Evolutionary conservation across 2,329 filamentous ascomycete genomes (phyloP).

Genomic region (Penicillium sp.): DNA sequence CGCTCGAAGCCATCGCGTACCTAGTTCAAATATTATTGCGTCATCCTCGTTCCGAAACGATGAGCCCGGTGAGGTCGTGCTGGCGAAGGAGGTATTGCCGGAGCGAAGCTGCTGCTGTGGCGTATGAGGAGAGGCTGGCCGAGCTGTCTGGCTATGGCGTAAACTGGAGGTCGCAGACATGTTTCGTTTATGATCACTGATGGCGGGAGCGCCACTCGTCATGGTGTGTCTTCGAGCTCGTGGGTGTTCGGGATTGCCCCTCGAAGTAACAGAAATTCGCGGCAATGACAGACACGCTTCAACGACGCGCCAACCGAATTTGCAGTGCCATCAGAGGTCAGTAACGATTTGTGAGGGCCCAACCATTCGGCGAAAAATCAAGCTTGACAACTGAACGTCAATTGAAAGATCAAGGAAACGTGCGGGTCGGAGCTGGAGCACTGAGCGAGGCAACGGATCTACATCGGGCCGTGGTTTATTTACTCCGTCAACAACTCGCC

Average conservation of each 20-base stretch:
- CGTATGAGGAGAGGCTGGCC: conserved; percentile 58
- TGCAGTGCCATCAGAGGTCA: conserved; percentile 15
- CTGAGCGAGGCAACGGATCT: conserved; percentile 29
- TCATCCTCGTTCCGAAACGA: conserved; percentile 74
- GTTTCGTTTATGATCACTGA: conserved; percentile 27
- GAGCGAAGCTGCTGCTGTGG: conserved; percentile 49
- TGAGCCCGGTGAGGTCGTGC: conserved; percentile 57
- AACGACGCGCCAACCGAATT: conserved; percentile 1
- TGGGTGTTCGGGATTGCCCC: conserved; percentile 9
- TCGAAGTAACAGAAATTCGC: conserved; percentile 9
- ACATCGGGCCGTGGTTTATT: conserved; percentile 35
- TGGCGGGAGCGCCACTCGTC: conserved; percentile 20
- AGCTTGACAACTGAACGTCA: not conserved
- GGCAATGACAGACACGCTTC: conserved; percentile 7
- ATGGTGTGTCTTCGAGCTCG: conserved; percentile 13
- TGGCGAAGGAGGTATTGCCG: conserved; percentile 52
- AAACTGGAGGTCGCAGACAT: conserved; percentile 27
- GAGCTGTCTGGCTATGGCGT: conserved; percentile 31
- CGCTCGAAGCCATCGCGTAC: conserved; percentile 71
- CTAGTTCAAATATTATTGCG: conserved; percentile 76
- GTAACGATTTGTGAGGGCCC: too few relatives aligned
- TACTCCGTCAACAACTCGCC: conserved; percentile 27
- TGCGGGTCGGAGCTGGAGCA: not conserved
- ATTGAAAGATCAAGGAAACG: not conserved
- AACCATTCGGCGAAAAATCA: too few relatives aligned